Conservation (phyloP, 1,284 basidiomycete species). For the Mycena citricolor region DNA sequence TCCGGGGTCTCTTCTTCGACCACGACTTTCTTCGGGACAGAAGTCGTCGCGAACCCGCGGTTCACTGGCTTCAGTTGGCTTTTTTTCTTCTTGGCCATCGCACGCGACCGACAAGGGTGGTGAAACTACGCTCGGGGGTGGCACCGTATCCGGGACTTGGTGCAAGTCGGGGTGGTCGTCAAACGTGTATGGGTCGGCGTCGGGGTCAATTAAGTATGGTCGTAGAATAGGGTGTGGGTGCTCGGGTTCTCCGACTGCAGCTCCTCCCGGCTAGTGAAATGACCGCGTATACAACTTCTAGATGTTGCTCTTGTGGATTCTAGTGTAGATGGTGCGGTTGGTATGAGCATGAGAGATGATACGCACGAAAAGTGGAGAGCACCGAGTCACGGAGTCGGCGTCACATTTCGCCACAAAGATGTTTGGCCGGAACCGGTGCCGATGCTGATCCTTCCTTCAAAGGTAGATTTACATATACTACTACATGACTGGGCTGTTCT, state of each 20-base stretch:
- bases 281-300: constrained; percentile 10
- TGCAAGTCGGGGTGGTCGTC: too few relatives aligned
- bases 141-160: too few relatives aligned
- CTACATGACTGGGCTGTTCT: constrained; percentile 15
- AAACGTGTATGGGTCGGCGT: too few relatives aligned
- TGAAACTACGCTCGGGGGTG: too few relatives aligned
- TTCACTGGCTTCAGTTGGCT: constrained; percentile 74
- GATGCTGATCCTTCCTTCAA: background rate
- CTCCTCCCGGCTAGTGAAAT: constrained; percentile 4
- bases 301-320: constrained; percentile 4
- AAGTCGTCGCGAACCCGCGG: constrained; percentile 86
- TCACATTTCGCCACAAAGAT: background rate
- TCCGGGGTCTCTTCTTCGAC: constrained; percentile 29
- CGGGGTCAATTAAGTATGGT: constrained; percentile 16
- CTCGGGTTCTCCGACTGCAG: constrained; percentile 5
- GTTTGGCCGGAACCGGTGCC: too few relatives aligned
- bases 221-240: constrained; percentile 19
- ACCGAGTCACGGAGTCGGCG: background rate
- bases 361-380: constrained; percentile 6
- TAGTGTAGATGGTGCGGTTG: constrained; percentile 12
- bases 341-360: constrained; percentile 24
- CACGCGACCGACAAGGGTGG: too few relatives aligned
- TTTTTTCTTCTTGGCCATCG: constrained; percentile 88
- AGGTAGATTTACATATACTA: constrained; percentile 9
- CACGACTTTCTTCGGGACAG: constrained; percentile 77